A percentile compares a stretch with the other conserved stretches of the same genome.
phyloP scores from a whole-genome alignment of 1,139 yeast species.

The Geotrichum fermentans region DNA sequence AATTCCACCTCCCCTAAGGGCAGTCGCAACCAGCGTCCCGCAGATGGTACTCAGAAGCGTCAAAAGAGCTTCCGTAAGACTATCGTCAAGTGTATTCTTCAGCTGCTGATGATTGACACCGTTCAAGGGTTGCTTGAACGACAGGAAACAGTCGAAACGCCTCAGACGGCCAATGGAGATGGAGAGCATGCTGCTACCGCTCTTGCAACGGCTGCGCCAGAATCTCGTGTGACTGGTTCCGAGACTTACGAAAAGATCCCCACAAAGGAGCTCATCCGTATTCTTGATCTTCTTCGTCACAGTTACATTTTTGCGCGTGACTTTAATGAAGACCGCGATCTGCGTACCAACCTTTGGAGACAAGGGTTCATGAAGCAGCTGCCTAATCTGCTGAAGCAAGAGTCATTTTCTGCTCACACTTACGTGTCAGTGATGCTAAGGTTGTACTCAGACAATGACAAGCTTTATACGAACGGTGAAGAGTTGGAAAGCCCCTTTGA shows the following conservation, averaged over 20 bases:
- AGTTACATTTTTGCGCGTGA: conserved; percentile 80
- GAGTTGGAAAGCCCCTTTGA: background rate
- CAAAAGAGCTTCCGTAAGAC: conserved; percentile 59
- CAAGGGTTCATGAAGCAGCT: conserved; percentile 89
- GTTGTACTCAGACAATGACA: conserved; percentile 65
- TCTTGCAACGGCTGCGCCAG: background rate
- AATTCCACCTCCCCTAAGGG: conserved; percentile 9
- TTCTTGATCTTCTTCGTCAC: conserved; percentile 56
- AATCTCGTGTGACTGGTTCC: conserved; percentile 15
- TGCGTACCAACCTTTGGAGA: conserved; percentile 82
- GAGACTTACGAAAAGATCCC: conserved; percentile 68
- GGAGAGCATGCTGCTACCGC: background rate
- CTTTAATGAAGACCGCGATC: conserved; percentile 84
- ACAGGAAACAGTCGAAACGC: conserved; percentile 41
- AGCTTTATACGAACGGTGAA: conserved; percentile 20
- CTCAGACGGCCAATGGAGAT: conserved; percentile 1
- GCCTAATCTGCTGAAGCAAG: conserved; percentile 89
- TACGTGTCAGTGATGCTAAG: conserved; percentile 76
- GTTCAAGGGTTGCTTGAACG: conserved; percentile 70
- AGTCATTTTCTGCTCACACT: conserved; percentile 84
- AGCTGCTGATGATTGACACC: conserved; percentile 81
- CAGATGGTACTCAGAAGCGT: conserved; percentile 16
- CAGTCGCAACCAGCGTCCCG: conserved; percentile 8
- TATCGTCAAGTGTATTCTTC: conserved; percentile 88
- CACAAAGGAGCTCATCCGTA: conserved; percentile 51